A percentile compares a stretch with the other conserved stretches of the same genome.
phyloP scores from a whole-genome alignment of 1,284 basidiomycete genomes.

The Fomitopsis schrenkii region DNA sequence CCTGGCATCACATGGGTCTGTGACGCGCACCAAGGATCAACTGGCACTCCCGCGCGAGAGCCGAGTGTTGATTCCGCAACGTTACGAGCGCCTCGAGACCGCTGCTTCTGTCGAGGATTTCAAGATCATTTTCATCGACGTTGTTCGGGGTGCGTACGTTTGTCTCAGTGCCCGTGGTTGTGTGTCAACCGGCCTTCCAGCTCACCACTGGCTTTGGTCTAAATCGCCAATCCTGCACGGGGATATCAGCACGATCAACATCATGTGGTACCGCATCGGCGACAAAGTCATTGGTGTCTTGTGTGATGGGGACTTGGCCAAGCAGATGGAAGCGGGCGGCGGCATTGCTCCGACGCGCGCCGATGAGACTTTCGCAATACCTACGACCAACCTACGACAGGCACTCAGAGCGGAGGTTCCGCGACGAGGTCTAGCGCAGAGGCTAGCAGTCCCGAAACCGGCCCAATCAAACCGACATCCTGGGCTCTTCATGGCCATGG shows the following conservation, averaged over 20 bases:
- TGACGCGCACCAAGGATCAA: background rate
- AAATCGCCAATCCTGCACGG: conserved; percentile 15
- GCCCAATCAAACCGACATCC: background rate
- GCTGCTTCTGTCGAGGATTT: conserved; percentile 17
- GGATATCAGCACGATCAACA: conserved; percentile 25
- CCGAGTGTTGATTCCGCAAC: conserved; percentile 6
- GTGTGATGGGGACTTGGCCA: conserved; percentile 21
- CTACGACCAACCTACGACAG: too few species aligned
- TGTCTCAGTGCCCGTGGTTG: background rate
- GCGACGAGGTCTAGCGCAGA: too few species aligned
- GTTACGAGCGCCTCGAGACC: conserved; percentile 17
- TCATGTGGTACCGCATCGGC: conserved; percentile 21
- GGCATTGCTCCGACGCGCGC: too few species aligned
- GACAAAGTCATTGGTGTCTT: conserved; percentile 18
- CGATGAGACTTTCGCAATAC: too few species aligned
- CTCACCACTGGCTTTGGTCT: conserved; percentile 7
- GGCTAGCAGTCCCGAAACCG: too few species aligned
- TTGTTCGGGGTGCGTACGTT: conserved; percentile 19
- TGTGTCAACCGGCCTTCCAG: background rate
- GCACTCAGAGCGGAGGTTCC: too few species aligned
- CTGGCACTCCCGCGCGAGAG: conserved; percentile 4
- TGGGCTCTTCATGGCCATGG: conserved; percentile 17
- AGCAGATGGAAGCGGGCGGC: too few species aligned
- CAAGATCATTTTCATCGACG: conserved; percentile 16
- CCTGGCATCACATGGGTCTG: background rate